Evolutionary conservation across 2,329 filamentous ascomycete species (phyloP), one percentile per base, ranked within the genome.

Genomic region (Aureobasidium sp.): DNA sequence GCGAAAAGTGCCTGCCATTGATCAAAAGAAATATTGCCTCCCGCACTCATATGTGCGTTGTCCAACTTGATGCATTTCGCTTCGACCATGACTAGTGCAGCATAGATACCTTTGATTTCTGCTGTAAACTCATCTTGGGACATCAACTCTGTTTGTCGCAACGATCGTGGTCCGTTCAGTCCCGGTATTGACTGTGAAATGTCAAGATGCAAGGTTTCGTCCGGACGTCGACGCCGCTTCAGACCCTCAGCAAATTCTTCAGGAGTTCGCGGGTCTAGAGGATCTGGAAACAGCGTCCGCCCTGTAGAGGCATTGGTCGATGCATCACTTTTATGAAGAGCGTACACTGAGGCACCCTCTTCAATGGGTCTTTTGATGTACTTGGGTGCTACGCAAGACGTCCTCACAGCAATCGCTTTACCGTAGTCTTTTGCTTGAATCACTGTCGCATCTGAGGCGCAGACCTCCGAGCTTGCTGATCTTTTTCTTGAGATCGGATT

Each of bases 1-100:
- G 85, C 84, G 35, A 95, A 89, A 0, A 96, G 68, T 0, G 87
- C 85, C 58, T 94, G 86, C 85, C 88, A 95, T 61, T 95, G 86
- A 48, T 90, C 83, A 25, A 73, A 67, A n/a, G 69, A 72, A 3
- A 83, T 66, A 2, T 71, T 66, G 0, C 70, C 61, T 0, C 79
- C 75, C 7, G 73, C 71, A 22, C 74, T 70, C 6, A 73, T 72
- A 59, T 83, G 79, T 41, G 78, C 74, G 39, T 80, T 82, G 60
- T 91, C 87, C 1, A 94, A 84, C 51, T 94, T 85, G 0, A 94
- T 90, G 61, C 89, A 91, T 60, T 93, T 89, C 21, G 80, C 81
- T 64, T 97, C 91, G 0, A 95, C 87, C 81, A 93, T 88, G 0
- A 89, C 84, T 0, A 96, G 70, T 0, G 87, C 89, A 0, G 84